Base-by-base conservation (phyloP, 495 filamentous ascomycete species). In the Aspergillus leporis region DNA sequence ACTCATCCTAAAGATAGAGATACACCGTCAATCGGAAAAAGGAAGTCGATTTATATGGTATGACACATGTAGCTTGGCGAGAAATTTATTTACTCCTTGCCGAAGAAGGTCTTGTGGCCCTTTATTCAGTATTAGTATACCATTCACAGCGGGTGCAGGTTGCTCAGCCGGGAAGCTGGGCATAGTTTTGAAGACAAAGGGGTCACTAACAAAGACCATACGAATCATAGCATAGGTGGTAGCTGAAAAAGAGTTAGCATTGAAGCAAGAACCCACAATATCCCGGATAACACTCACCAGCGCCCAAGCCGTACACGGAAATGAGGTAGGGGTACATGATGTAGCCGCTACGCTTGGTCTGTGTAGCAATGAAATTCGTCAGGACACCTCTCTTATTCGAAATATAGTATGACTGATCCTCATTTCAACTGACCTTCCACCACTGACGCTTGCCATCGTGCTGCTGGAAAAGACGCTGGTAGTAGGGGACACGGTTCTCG, bases 61-160 rank as follows among this genome's bases (percentile, higher is more conserved):
- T 28, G 53, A 66, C 38, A 49, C 31, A 51, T 55, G 38, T 46
- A 32, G 55, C 46, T 57, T 28, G 49, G 19, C 53, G 30, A 68
- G 48, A 51, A 55, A 30, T 52, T 25, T 51, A 55, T 77, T 73
- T 85, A 91, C 58, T 81, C 76, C 77, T 87, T 85, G 69, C 82
- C 79, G 71, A 89, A 93, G 85, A 87, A 94, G 53, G 90, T 94
- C 87, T 93, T 97, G 79, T 97, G 85, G 70, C 92, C 92, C 75
- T 86, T 56, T 66, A 63, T 14, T 53, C 8, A 49, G 48, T n/a
- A 49, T 76, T 59, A 77, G 70, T 54, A 67, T 62, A 55, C 54
- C 38, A n/a, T 40, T 25, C 10, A 45, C n/a, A 25, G 31, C 6
- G 9, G 7, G 25, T 47, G 57, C 53, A 51, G 12, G 51, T 61